Evolutionary conservation across 257 asterid species (phyloP).

Genomic region (Galeopsis tetrahit): DNA sequence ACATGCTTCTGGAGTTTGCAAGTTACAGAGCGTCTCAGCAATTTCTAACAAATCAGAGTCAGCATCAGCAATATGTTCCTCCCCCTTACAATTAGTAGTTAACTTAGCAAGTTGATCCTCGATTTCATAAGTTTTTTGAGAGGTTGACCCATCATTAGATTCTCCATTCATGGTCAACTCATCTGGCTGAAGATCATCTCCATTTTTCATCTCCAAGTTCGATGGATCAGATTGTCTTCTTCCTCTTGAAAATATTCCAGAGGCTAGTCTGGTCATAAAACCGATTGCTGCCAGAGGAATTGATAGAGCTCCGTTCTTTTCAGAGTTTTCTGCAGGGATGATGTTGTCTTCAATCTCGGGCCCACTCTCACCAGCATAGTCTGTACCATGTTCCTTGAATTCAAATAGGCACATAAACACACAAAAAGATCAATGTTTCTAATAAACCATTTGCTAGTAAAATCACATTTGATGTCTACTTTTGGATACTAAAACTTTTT

Average conservation of each 20-base stretch:
- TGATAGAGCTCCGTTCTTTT: constrained; percentile 75
- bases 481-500: neutral
- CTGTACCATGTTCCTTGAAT: constrained; percentile 55
- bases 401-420: constrained; percentile 23
- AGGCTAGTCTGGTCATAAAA: constrained; percentile 83
- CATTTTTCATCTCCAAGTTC: constrained; percentile 54
- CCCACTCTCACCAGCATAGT: constrained; percentile 51
- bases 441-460: constrained; percentile 19
- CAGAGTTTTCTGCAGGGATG: constrained; percentile 60
- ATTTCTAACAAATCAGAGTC: constrained; percentile 49
- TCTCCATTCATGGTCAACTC: constrained; percentile 46
- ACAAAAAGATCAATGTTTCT: constrained; percentile 16
- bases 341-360: constrained; percentile 56
- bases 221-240: constrained; percentile 51
- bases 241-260: constrained; percentile 91
- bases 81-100: constrained; percentile 44
- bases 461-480: constrained; percentile 6
- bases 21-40: constrained; percentile 55
- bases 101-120: constrained; percentile 46
- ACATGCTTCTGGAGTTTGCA: constrained; percentile 43
- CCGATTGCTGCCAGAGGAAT: constrained; percentile 93
- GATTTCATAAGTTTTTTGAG: constrained; percentile 49
- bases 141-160: constrained; percentile 50
- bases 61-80: constrained; percentile 44
- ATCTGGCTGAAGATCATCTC: constrained; percentile 56